Evolutionary conservation across 306 rosid species (phyloP), one percentile per base, ranked within the genome.

Genomic region (Lathyrus sativus): DNA sequence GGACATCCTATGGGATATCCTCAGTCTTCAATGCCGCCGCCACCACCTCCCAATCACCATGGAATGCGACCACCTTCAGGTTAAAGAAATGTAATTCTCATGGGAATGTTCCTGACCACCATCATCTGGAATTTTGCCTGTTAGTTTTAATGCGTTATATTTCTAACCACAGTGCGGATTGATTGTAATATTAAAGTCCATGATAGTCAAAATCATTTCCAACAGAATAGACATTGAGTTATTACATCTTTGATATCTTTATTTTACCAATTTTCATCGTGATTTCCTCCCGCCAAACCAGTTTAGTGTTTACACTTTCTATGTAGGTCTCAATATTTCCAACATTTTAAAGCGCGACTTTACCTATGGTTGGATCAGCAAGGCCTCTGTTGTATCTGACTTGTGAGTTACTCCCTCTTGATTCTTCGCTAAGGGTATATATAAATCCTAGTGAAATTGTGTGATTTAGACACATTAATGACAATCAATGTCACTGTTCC

Each of bases 21-120:
- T 53, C 89, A 84, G 29, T 62, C 81, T 26, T 81, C 89, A 54
- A 85, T 92, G 87, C 91, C 89, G 0, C 96, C 89, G 0, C 96
- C 88, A 41, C 88, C 75, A 3, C 95, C 85, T 69, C 87, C 70
- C 58, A 79, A 75, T 73, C 76, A 73, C 35, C 79, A 46, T 18
- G 84, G 67, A 0, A 80, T 73, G 17, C 90, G 72, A 4, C 89
- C 83, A 19, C 92, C 83, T 53, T 46, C 72, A 68, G 72, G 38
- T 68, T 84, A 83, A 83, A 68, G 68, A 62, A 70, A 68, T 67
- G 44, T 53, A 38, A 45, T 70, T 33, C 61, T 46, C 53, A 29
- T 50, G 62, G 48, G 68, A 31, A 9, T 66, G 33, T 31, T 69
- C 48, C 62, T 56, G 41, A 56, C 41, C 45, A 22, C 11, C 6